These are phyloP conservation scores for Teratosphaeria epicoccoides DNA, from an alignment of 2,329 filamentous ascomycete genomes.

Conservation along the genomic window DNA sequence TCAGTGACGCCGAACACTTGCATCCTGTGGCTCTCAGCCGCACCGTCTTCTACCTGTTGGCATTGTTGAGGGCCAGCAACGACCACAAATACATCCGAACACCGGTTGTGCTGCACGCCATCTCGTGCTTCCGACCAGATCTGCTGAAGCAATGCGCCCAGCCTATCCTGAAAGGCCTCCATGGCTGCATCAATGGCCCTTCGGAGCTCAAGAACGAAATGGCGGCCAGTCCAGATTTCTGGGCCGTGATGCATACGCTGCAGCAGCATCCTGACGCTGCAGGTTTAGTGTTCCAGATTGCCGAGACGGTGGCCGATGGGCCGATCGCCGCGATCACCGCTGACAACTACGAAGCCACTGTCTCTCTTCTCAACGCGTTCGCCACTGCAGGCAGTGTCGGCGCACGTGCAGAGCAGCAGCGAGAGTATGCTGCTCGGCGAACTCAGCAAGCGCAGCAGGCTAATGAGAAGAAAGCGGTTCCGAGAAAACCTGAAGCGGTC, in stretches of 20 bases:
- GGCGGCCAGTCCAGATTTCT: constrained; percentile 94
- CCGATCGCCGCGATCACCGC: constrained; percentile 76
- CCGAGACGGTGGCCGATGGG: constrained; percentile 64
- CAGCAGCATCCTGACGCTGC: constrained; percentile 57
- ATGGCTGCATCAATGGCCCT: constrained; percentile 66
- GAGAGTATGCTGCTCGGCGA: constrained; percentile 27
- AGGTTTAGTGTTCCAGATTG: constrained; percentile 71
- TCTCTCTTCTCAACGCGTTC: constrained; percentile 79
- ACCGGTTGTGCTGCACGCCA: constrained; percentile 80
- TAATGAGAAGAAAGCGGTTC: constrained; percentile 13
- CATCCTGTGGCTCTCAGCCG: constrained; percentile 78
- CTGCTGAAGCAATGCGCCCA: constrained; percentile 64
- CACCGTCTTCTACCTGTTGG: constrained; percentile 76
- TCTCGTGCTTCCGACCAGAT: constrained; percentile 75
- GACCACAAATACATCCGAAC: constrained; percentile 85
- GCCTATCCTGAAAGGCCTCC: constrained; percentile 67
- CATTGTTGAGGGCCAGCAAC: constrained; percentile 72
- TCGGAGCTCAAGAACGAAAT: constrained; percentile 78
- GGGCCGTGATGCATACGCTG: constrained; percentile 74
- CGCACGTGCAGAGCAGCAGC: constrained; percentile 53
- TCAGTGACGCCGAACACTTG: constrained; percentile 67
- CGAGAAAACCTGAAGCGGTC: constrained; percentile 60
- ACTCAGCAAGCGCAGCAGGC: constrained; percentile 12
- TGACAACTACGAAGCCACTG: constrained; percentile 87
- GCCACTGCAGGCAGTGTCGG: constrained; percentile 70